phyloP scores from a whole-genome alignment of 2,329 filamentous ascomycete genomes.

The Penicillium sp. region DNA sequence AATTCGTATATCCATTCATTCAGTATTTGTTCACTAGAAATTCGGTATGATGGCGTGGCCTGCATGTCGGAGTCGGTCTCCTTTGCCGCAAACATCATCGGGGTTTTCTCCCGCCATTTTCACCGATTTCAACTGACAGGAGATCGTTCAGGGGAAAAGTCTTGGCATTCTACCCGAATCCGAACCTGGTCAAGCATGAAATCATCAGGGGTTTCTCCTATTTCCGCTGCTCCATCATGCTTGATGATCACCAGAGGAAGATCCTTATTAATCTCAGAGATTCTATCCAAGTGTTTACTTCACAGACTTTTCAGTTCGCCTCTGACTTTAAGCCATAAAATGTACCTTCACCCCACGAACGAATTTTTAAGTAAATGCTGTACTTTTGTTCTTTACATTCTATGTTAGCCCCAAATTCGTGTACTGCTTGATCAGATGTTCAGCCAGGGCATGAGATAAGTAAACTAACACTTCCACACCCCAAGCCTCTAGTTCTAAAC shows the following conservation, averaged over 20 bases:
- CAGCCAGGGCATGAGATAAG: conserved; percentile 34
- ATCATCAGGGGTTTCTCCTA: conserved; percentile 3
- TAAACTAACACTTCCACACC: conserved; percentile 35
- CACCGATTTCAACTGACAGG: not conserved
- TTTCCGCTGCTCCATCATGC: not conserved
- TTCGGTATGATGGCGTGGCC: not conserved
- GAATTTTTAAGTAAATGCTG: not conserved
- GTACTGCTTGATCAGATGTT: conserved; percentile 44
- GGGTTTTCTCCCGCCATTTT: not conserved
- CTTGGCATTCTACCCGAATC: conserved; percentile 15
- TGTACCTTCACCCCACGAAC: not conserved
- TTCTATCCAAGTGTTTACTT: not conserved
- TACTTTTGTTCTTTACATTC: not conserved
- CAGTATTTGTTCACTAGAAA: not conserved
- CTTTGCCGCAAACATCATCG: not conserved
- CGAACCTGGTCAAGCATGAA: not conserved
- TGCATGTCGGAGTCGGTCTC: not conserved
- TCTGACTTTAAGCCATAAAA: not conserved
- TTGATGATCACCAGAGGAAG: conserved; percentile 5
- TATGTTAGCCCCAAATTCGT: conserved; percentile 20
- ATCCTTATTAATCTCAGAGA: not conserved
- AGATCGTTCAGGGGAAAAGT: conserved; percentile 1
- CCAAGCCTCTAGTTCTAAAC: conserved; percentile 45
- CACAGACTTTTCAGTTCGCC: not conserved
- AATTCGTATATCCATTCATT: not conserved